These are phyloP conservation scores for Tuber indicum DNA, from an alignment of 495 filamentous ascomycete species.

Conservation along the genomic window DNA sequence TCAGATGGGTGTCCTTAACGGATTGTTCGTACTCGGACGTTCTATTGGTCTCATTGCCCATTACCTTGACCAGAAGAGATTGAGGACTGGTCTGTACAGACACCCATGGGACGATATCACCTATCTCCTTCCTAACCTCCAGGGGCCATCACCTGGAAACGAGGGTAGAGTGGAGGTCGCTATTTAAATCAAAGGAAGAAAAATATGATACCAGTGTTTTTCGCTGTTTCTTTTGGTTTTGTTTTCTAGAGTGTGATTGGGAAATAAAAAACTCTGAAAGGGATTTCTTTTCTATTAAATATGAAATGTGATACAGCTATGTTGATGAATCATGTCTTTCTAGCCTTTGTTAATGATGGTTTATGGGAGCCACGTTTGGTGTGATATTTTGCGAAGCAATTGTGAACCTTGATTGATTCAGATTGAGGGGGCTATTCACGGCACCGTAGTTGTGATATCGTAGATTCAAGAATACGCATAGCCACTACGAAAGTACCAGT, in stretches of 20 bases:
- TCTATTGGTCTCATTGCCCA: conserved; percentile 98
- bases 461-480: neutral
- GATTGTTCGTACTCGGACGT: conserved; percentile 93
- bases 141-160: conserved; percentile 62
- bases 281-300: neutral
- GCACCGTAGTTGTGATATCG: neutral
- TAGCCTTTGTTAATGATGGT: conserved; percentile 1
- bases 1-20: conserved; percentile 95
- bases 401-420: neutral
- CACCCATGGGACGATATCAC: conserved; percentile 99
- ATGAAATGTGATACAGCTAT: neutral
- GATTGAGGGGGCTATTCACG: neutral
- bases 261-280: neutral
- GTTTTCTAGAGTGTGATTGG: neutral
- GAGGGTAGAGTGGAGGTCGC: conserved; percentile 90
- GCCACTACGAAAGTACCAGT: too few species aligned
- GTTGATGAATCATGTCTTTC: conserved; percentile 1
- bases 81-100: conserved; percentile 95
- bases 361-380: neutral
- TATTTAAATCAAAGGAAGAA: conserved; percentile 47
- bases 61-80: conserved; percentile 98
- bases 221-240: conserved; percentile 5
- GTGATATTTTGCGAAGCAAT: neutral
- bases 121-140: conserved; percentile 81
- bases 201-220: conserved; percentile 18